These are phyloP conservation scores for Penicillium sp. DNA, from an alignment of 2,329 filamentous ascomycete species.

Conservation along the genomic window DNA sequence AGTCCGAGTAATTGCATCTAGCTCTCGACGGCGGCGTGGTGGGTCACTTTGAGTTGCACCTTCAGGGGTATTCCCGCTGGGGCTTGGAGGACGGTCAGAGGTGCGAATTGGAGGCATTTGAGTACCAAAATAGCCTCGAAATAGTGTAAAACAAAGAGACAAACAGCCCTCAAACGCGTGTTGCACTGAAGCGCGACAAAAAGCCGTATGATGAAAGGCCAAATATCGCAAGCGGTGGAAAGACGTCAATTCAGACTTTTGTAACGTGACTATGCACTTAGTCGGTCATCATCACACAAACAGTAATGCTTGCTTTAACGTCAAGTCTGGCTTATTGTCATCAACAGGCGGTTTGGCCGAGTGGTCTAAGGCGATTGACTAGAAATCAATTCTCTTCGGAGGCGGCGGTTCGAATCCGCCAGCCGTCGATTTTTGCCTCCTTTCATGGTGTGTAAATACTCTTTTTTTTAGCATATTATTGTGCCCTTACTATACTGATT, in stretches of 20 bases:
- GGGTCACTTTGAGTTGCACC: not conserved
- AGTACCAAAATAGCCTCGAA: not conserved
- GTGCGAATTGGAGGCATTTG: not conserved
- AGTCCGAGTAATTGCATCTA: not conserved
- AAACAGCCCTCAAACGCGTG: not conserved
- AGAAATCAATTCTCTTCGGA: not conserved
- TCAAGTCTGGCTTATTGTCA: rapidly evolving
- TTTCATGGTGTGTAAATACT: not conserved
- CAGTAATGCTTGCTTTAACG: no score
- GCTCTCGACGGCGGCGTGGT: not conserved
- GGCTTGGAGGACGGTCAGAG: not conserved
- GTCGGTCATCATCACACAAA: no score
- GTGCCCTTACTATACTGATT: not conserved
- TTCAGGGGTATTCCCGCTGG: not conserved
- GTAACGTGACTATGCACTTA: not conserved
- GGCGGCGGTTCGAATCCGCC: not conserved
- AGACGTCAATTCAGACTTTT: not conserved
- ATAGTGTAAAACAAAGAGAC: not conserved
- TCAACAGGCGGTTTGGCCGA: not conserved
- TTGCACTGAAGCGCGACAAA: not conserved
- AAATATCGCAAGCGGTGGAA: not conserved
- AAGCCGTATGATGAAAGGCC: not conserved
- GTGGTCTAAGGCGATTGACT: not conserved
- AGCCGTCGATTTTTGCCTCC: not conserved
- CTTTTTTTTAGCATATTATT: not conserved